Conservation (phyloP, 306 rosid genomes). For the Mimosa pudica region DNA sequence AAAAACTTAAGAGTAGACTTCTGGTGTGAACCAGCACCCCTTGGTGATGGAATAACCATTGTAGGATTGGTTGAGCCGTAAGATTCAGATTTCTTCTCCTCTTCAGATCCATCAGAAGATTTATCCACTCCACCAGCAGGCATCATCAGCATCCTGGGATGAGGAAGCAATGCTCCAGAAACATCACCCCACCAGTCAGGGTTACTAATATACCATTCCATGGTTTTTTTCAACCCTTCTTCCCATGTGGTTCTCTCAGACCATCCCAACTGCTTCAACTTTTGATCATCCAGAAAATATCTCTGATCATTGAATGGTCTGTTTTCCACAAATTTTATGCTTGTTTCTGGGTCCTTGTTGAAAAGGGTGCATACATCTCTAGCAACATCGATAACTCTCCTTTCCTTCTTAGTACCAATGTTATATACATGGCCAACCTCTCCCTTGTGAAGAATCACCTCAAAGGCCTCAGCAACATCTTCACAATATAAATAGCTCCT, state of each 20-base stretch:
- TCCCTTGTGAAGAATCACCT: constrained; percentile 62
- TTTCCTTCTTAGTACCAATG: constrained; percentile 64
- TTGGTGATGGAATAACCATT: constrained; percentile 70
- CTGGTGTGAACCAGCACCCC: constrained; percentile 46
- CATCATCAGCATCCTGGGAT: constrained; percentile 91
- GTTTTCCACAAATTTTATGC: constrained; percentile 58
- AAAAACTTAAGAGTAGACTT: constrained; percentile 66
- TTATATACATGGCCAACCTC: constrained; percentile 69
- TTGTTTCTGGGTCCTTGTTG: constrained; percentile 38
- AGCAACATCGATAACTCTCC: constrained; percentile 65
- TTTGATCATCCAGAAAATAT: constrained; percentile 69
- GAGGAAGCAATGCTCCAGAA: constrained; percentile 83
- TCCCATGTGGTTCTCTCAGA: constrained; percentile 78
- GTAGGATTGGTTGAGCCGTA: constrained; percentile 50
- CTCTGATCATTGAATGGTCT: constrained; percentile 67
- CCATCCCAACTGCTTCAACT: constrained; percentile 77
- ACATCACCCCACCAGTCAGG: constrained; percentile 96
- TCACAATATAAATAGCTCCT: constrained; percentile 66
- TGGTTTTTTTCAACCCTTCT: constrained; percentile 81
- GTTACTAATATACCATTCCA: constrained; percentile 75
- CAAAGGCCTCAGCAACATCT: constrained; percentile 77
- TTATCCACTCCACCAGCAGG: constrained; percentile 84
- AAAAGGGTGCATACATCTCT: constrained; percentile 57
- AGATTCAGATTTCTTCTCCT: constrained; percentile 47
- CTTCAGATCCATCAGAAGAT: constrained; percentile 61